Percentiles rank a stretch among this genome's conserved stretches.
phyloP scores from a whole-genome alignment of 768 basidiomycete genomes.

The Lactarius sanguifluus region DNA sequence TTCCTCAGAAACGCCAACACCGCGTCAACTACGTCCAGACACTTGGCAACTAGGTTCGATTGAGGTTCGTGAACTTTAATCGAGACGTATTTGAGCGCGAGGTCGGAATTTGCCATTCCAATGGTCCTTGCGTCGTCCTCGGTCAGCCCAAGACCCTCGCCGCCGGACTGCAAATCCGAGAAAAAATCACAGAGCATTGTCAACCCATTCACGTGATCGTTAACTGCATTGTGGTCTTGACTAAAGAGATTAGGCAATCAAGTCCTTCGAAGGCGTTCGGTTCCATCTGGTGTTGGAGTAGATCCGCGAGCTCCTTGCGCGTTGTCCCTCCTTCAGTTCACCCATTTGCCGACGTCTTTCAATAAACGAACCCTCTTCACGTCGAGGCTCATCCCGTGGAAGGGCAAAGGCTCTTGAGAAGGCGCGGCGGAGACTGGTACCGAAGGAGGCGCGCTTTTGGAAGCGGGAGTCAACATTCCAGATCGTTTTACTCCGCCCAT shows the following conservation, averaged over 20 bases:
- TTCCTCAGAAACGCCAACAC: slow-evolving; percentile 73
- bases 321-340: slow-evolving; percentile 83
- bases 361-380: slow-evolving; percentile 63
- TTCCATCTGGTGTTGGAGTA: slow-evolving; percentile 91
- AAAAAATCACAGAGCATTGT: slow-evolving; percentile 75
- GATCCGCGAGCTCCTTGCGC: slow-evolving; percentile 83
- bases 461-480: slow-evolving; percentile 35
- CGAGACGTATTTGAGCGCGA: slow-evolving; percentile 91
- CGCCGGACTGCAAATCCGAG: slow-evolving; percentile 52
- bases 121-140: slow-evolving; percentile 55
- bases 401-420: slow-evolving; percentile 35
- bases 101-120: slow-evolving; percentile 84
- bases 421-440: slow-evolving; percentile 37
- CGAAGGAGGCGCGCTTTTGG: slow-evolving; percentile 38
- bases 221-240: slow-evolving; percentile 92
- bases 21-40: slow-evolving; percentile 82
- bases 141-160: slow-evolving; percentile 49
- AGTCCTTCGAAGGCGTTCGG: slow-evolving; percentile 72
- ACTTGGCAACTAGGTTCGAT: slow-evolving; percentile 83
- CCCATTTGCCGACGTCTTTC: slow-evolving; percentile 80
- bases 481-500: slow-evolving; percentile 44
- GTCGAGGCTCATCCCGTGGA: slow-evolving; percentile 57
- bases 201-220: slow-evolving; percentile 84
- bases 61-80: slow-evolving; percentile 89
- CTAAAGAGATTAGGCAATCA: slow-evolving; percentile 84